phyloP scores from a whole-genome alignment of 768 basidiomycete genomes.

The Chalciporus sphaerocephalus region DNA sequence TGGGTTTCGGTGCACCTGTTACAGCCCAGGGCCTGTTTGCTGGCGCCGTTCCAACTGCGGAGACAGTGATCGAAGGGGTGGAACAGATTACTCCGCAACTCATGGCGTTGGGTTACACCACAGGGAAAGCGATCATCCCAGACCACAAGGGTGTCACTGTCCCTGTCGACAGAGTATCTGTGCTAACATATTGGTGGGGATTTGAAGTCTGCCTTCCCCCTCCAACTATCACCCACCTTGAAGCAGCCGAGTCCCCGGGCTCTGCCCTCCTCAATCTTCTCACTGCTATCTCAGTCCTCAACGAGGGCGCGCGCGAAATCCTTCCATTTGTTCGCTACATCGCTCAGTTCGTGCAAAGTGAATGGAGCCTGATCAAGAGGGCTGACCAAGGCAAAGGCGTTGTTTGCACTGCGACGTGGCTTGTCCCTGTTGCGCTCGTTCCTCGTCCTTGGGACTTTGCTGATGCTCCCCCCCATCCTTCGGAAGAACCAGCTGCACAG shows the following conservation, averaged over 20 bases:
- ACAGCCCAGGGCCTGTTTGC: conserved; percentile 62
- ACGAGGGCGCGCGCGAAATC: conserved; percentile 75
- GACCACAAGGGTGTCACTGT: conserved; percentile 69
- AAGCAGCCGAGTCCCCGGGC: conserved; percentile 57
- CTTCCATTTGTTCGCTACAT: conserved; percentile 83
- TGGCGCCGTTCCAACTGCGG: conserved; percentile 72
- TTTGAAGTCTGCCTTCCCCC: conserved; percentile 74
- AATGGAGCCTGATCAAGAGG: conserved; percentile 59
- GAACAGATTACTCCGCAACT: conserved; percentile 71
- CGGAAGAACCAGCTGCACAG: conserved; percentile 13
- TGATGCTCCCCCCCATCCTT: conserved; percentile 36
- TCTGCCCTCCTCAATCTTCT: conserved; percentile 65
- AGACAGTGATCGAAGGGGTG: conserved; percentile 64
- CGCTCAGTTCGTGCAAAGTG: conserved; percentile 71
- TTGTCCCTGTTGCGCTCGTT: conserved; percentile 75
- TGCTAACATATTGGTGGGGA: conserved; percentile 91
- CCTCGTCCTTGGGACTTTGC: conserved; percentile 79
- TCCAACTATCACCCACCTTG: conserved; percentile 58
- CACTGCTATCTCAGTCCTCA: conserved; percentile 63
- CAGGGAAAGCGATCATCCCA: conserved; percentile 58
- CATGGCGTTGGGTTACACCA: conserved; percentile 74
- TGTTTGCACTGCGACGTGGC: conserved; percentile 88
- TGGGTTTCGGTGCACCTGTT: conserved; percentile 75
- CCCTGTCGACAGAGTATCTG: conserved; percentile 72
- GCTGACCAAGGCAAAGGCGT: conserved; percentile 73